phyloP scores from a whole-genome alignment of 129 eudicot species.

The Cynara cardunculus region DNA sequence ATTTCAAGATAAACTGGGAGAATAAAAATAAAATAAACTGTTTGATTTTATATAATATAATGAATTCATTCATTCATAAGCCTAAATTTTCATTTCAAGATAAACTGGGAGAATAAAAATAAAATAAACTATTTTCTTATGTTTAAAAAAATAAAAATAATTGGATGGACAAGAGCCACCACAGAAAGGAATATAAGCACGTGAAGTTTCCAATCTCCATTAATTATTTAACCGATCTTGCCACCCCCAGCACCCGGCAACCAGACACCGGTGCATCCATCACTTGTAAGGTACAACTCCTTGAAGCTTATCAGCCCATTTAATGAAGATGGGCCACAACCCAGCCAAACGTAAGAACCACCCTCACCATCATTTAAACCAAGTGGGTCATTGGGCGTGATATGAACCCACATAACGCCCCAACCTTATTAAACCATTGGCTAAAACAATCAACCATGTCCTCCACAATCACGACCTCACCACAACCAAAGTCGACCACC shows the following conservation, averaged over 20 bases:
- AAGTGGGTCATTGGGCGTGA: neutral
- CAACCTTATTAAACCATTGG: neutral
- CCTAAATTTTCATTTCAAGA: no score
- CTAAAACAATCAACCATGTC: no score
- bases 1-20: no score
- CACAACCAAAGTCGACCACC: no score
- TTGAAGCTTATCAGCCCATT: neutral
- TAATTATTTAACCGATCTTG: constrained; percentile 6
- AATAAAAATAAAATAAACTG: no score
- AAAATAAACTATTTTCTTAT: no score
- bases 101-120: no score
- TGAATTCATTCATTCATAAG: no score
- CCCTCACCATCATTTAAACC: neutral
- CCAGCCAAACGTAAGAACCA: neutral
- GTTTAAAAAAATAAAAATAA: neutral
- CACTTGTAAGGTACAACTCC: constrained; percentile 13
- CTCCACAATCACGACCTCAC: no score
- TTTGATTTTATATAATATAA: no score
- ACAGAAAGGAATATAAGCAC: neutral
- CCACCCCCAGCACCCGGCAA: constrained; percentile 11
- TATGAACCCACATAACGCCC: neutral
- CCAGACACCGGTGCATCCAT: neutral
- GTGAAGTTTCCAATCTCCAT: neutral
- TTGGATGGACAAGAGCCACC: neutral
- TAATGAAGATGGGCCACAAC: neutral